A percentile compares a stretch with the other conserved stretches of the same genome.
Conservation (phyloP, 2,329 filamentous ascomycete genomes). For the Mycosphaerella sp. region DNA sequence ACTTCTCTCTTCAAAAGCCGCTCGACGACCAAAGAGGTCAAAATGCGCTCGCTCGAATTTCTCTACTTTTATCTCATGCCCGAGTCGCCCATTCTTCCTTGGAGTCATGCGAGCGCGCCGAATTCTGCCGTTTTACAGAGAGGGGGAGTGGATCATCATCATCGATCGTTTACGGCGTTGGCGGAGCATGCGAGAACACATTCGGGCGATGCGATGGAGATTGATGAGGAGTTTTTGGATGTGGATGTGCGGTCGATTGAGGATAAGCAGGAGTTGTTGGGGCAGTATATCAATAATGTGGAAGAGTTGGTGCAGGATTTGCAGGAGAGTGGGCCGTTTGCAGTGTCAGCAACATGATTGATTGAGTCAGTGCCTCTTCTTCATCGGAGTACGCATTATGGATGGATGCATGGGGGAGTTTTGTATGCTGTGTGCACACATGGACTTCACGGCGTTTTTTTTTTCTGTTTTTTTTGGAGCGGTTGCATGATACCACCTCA, state of each 20-base stretch:
- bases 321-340: conserved; percentile 67
- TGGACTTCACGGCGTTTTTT: not conserved
- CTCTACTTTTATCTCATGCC: conserved; percentile 99
- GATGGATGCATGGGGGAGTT: not conserved
- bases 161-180: conserved; percentile 19
- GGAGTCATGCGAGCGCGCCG: conserved; percentile 21
- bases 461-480: not conserved
- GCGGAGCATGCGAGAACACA: conserved; percentile 27
- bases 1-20: conserved; percentile 90
- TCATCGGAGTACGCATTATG: not conserved
- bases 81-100: conserved; percentile 52
- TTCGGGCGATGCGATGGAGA: conserved; percentile 33
- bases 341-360: not conserved
- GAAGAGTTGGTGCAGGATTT: conserved; percentile 76
- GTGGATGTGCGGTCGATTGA: conserved; percentile 58
- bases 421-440: not conserved
- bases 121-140: conserved; percentile 27
- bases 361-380: not conserved
- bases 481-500: conserved; percentile 7
- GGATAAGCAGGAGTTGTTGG: conserved; percentile 75
- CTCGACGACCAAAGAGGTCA: conserved; percentile 78
- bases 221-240: conserved; percentile 30
- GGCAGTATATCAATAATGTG: conserved; percentile 71
- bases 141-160: conserved; percentile 8
- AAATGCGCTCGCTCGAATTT: conserved; percentile 94